Evolutionary conservation across 768 basidiomycete species (phyloP), one percentile per base, ranked within the genome.

Genomic region (Myochromella boudieri): DNA sequence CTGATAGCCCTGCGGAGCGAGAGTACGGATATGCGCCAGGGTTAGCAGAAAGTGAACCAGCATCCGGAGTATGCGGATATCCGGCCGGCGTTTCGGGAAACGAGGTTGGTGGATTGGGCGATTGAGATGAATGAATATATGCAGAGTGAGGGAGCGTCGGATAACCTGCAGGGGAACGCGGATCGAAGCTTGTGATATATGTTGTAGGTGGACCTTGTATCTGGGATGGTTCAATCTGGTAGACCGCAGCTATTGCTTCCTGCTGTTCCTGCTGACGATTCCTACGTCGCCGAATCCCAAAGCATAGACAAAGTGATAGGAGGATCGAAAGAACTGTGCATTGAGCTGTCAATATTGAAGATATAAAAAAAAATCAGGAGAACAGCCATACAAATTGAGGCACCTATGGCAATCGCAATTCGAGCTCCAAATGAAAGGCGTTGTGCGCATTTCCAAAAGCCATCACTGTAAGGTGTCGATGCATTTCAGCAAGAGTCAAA

Each of bases 161-260:
- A 31, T 51, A 51, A 15, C 32, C 42, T 37, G 53, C 44, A n/a
- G 53, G 50, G 26, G 51, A 46, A 25, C 51, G 53, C 15, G 48
- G 24, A 28, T 60, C 58, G 42, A 60, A 54, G 31, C 54, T 57
- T 4, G 52, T 51, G 37, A 49, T 38, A 18, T 53, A 51, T 4
- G 57, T 53, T 14, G 55, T 50, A 11, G 43, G 40, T 20, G 58
- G 58, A 2, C 54, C 56, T 15, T 57, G 49, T 7, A 60, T 52
- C 36, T 57, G 58, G 4, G 52, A 49, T 6, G 58, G 46, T 11
- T 60, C 58, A 7, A 57, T 52, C 24, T 60, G 53, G 34, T 60
- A 57, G 29, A 59, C 55, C 17, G 48, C 34, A 18, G 52, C 52
- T 18, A 54, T 54, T 21, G 52, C 52, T 9, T 46, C 52, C 41